Evolutionary conservation across 345 rosid genomes (phyloP).

Genomic region (Boechera divaricarpa): DNA sequence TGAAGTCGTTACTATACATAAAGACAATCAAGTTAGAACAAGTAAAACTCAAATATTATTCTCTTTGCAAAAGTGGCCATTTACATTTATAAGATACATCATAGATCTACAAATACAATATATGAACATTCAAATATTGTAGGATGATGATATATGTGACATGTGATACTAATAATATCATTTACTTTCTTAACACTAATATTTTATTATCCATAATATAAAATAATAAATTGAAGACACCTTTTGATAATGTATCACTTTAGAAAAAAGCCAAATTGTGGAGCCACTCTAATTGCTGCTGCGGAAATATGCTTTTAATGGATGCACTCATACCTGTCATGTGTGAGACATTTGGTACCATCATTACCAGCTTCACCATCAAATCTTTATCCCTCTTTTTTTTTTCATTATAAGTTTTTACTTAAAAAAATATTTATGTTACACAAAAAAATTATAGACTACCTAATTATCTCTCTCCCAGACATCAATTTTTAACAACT

Average conservation of each 20-base stretch:
- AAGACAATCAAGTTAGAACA: constrained; percentile 8
- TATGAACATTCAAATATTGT: not conserved
- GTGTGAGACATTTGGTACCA: constrained; percentile 45
- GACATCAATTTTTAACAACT: not conserved
- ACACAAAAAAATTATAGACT: not conserved
- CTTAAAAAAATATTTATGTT: not conserved
- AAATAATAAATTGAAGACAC: not conserved
- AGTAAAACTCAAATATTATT: not conserved
- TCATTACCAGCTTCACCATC: constrained; percentile 44
- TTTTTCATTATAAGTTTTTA: not conserved
- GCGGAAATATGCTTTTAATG: constrained; percentile 29
- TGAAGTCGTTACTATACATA: constrained; percentile 3
- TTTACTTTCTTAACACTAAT: not conserved
- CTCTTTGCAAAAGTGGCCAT: not conserved
- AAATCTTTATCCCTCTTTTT: not conserved
- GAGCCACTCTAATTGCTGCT: constrained; percentile 44
- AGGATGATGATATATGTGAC: not conserved
- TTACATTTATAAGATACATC: not conserved
- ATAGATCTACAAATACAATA: not conserved
- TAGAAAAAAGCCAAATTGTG: constrained; percentile 43
- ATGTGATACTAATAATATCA: not conserved
- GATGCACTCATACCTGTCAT: constrained; percentile 48
- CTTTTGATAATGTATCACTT: constrained; percentile 44
- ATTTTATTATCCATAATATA: constrained; percentile 26
- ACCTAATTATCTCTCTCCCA: not conserved